Evolutionary conservation across 108 stramenopile species (phyloP).

Genomic region (Cyclotella choctawhatcheeana): DNA sequence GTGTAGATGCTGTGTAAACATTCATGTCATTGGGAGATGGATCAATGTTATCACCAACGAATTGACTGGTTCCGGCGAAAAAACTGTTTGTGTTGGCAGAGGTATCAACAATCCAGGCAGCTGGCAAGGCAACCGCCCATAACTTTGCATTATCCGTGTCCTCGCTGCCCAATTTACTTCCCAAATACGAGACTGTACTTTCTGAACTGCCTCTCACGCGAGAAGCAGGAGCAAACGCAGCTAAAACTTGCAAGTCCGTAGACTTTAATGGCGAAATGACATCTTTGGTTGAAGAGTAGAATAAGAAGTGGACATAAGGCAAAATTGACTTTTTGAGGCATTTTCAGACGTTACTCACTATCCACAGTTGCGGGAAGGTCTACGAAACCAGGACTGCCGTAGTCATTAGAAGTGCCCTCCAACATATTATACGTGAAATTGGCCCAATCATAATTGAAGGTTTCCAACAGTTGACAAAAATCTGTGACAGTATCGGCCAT

Average conservation of each 20-base stretch:
- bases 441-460: constrained; percentile 32
- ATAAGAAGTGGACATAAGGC: too few species aligned
- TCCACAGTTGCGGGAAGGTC: constrained; percentile 14
- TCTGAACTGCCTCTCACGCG: constrained; percentile 13
- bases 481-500: neutral
- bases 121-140: constrained; percentile 21
- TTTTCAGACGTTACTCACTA: too few species aligned
- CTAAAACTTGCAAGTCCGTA: constrained; percentile 29
- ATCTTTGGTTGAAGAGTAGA: too few species aligned
- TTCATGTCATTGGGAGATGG: neutral
- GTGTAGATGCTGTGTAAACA: constrained; percentile 3
- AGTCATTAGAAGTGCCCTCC: constrained; percentile 16
- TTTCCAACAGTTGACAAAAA: constrained; percentile 5
- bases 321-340: too few species aligned
- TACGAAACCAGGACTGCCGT: constrained; percentile 27
- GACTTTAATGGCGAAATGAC: constrained; percentile 13
- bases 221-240: constrained; percentile 29
- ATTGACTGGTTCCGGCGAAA: neutral
- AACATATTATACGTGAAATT: constrained; percentile 28
- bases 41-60: constrained; percentile 2
- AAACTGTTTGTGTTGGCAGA: constrained; percentile 1
- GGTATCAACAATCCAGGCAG: constrained; percentile 21
- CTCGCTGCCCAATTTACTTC: neutral
- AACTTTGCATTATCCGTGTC: constrained; percentile 3
- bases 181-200: constrained; percentile 20